Percentiles rank a stretch among this genome's conserved stretches.
phyloP scores from a whole-genome alignment of 768 basidiomycete species.

The Phaeolepiota aurea region DNA sequence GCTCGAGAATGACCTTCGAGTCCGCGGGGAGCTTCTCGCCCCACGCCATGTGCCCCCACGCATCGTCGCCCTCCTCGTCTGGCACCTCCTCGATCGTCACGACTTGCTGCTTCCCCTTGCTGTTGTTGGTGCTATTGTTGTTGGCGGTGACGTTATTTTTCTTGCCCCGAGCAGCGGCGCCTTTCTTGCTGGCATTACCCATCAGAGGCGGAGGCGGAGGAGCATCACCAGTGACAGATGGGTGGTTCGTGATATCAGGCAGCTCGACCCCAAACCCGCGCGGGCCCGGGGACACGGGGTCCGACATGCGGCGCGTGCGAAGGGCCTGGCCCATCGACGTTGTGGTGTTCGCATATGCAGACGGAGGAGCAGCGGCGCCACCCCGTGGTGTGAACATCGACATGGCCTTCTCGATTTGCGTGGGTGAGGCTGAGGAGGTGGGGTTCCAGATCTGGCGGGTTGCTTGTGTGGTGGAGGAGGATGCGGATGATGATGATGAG shows the following conservation, averaged over 20 bases:
- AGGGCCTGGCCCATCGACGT: constrained; percentile 8
- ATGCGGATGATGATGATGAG: too few species aligned
- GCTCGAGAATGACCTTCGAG: constrained; percentile 26
- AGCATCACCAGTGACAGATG: constrained; percentile 5
- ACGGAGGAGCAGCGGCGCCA: constrained; percentile 3
- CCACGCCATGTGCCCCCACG: constrained; percentile 10
- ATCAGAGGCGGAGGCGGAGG: too few species aligned
- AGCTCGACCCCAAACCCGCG: constrained; percentile 10
- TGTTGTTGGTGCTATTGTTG: constrained; percentile 11
- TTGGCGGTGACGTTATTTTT: constrained; percentile 20
- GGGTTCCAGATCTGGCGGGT: constrained; percentile 9
- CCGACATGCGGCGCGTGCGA: constrained; percentile 19
- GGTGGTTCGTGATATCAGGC: constrained; percentile 3
- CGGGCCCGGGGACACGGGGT: constrained; percentile 17
- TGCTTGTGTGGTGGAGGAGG: constrained; percentile 5
- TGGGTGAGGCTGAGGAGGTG: constrained; percentile 1
- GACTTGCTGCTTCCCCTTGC: background rate
- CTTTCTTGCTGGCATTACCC: constrained; percentile 12
- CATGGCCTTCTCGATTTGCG: constrained; percentile 14
- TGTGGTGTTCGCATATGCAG: constrained; percentile 6
- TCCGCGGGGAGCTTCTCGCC: constrained; percentile 25
- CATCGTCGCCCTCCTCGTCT: constrained; percentile 35
- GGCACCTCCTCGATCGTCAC: constrained; percentile 37
- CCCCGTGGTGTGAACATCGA: constrained; percentile 9
- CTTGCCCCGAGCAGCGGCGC: constrained; percentile 16